Conservation (phyloP, 163 green algal genomes). For the Chlamydomonas reinhardtii region DNA sequence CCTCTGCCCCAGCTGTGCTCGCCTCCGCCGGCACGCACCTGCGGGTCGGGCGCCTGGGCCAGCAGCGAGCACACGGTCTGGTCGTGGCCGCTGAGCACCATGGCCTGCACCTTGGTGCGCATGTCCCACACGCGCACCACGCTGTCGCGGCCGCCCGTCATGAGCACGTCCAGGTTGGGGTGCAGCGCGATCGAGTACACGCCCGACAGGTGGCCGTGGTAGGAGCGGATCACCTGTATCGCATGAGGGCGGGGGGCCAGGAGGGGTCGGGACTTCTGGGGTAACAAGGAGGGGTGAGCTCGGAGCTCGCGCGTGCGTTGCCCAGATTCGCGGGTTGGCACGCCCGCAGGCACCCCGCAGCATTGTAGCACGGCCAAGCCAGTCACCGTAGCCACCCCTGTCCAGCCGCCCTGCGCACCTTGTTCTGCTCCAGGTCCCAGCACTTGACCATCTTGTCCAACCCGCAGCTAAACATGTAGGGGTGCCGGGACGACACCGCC, state of each 20-base stretch:
- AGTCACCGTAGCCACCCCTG: no score
- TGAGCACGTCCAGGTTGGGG: conserved; percentile 95
- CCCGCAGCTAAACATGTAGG: conserved; percentile 98
- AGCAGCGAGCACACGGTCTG: conserved; percentile 95
- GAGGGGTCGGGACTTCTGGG: no score
- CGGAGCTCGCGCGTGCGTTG: no score
- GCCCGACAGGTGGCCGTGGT: conserved; percentile 98
- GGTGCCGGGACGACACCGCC: conserved; percentile 87
- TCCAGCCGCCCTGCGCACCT: conserved; percentile 82
- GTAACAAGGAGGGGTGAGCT: no score
- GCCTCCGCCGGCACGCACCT: conserved; percentile 63
- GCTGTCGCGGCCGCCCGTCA: conserved; percentile 94
- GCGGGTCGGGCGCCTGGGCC: conserved; percentile 87
- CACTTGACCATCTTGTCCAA: conserved; percentile 99
- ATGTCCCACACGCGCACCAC: conserved; percentile 98
- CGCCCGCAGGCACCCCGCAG: no score
- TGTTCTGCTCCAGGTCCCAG: conserved; percentile 99
- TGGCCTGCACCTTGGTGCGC: conserved; percentile 84
- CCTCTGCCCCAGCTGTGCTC: no score
- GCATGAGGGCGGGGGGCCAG: no score
- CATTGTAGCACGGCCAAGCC: no score
- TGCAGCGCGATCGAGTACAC: conserved; percentile 97
- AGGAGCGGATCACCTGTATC: conserved; percentile 71
- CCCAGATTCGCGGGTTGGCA: no score
- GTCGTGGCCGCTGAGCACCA: conserved; percentile 89